These are phyloP conservation scores for Ustilago cynodontis DNA, from an alignment of 1,284 basidiomycete species.

Conservation along the genomic window DNA sequence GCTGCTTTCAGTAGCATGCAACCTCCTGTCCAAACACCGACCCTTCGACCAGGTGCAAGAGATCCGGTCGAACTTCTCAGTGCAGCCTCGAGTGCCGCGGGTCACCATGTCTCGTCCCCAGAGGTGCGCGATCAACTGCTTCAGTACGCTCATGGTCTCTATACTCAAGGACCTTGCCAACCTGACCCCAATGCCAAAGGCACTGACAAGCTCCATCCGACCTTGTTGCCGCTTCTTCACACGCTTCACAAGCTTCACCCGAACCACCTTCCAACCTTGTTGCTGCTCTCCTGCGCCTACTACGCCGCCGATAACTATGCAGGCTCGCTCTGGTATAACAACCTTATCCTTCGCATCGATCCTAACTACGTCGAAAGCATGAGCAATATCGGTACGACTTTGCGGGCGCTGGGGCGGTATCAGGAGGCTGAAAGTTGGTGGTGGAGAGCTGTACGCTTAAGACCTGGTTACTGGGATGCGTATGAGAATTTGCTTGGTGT, in stretches of 20 bases:
- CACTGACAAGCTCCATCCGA: slow-evolving; percentile 58
- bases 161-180: slow-evolving; percentile 48
- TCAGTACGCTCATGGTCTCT: slow-evolving; percentile 65
- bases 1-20: slow-evolving; percentile 16
- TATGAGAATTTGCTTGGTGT: slow-evolving; percentile 72
- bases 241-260: slow-evolving; percentile 64
- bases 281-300: slow-evolving; percentile 67
- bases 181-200: slow-evolving; percentile 24
- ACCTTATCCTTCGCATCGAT: slow-evolving; percentile 68
- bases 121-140: slow-evolving; percentile 65
- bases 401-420: slow-evolving; percentile 71
- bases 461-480: slow-evolving; percentile 72
- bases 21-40: slow-evolving; percentile 42
- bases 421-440: slow-evolving; percentile 72
- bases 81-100: slow-evolving; percentile 55
- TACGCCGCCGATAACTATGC: slow-evolving; percentile 60
- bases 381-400: slow-evolving; percentile 74
- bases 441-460: slow-evolving; percentile 72
- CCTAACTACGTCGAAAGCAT: slow-evolving; percentile 71
- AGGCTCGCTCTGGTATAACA: slow-evolving; percentile 70
- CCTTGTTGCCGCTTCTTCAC: slow-evolving; percentile 64
- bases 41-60: slow-evolving; percentile 37
- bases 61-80: slow-evolving; percentile 61
- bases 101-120: slow-evolving; percentile 49
- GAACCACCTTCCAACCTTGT: slow-evolving; percentile 60